phyloP scores from a whole-genome alignment of 768 basidiomycete genomes.

The Clitopilus hobsonii region DNA sequence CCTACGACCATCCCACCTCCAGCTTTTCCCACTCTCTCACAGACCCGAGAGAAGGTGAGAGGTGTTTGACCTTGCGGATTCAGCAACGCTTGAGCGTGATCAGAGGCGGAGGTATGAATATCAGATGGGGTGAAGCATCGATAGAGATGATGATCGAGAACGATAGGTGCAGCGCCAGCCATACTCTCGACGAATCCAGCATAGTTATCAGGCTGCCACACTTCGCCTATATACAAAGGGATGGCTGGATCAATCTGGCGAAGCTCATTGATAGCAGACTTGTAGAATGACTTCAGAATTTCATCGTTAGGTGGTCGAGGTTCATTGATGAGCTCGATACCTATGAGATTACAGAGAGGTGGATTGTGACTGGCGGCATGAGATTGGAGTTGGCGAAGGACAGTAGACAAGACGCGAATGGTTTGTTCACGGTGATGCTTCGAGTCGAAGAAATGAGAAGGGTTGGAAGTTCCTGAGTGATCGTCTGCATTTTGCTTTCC shows the following conservation, averaged over 20 bases:
- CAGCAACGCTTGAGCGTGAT: constrained; percentile 47
- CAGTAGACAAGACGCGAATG: constrained; percentile 39
- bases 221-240: constrained; percentile 72
- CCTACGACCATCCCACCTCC: constrained; percentile 56
- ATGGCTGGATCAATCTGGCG: constrained; percentile 47
- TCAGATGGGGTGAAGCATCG: constrained; percentile 71
- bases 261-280: constrained; percentile 45
- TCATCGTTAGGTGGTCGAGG: constrained; percentile 46
- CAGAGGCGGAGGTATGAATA: constrained; percentile 41
- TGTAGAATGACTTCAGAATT: constrained; percentile 61
- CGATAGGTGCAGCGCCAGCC: constrained; percentile 32
- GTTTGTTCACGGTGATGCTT: constrained; percentile 41
- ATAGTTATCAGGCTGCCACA: constrained; percentile 69
- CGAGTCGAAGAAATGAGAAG: constrained; percentile 45
- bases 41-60: constrained; percentile 27
- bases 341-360: constrained; percentile 46
- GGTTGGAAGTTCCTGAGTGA: constrained; percentile 58
- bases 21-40: constrained; percentile 26
- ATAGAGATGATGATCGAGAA: constrained; percentile 81
- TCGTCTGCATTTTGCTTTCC: constrained; percentile 71
- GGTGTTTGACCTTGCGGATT: constrained; percentile 34
- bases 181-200: constrained; percentile 42
- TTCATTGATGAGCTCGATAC: constrained; percentile 59
- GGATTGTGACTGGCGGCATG: constrained; percentile 25
- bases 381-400: constrained; percentile 26